Evolutionary conservation across 2,329 filamentous ascomycete species (phyloP).

Genomic region (Ascomycota sp.): DNA sequence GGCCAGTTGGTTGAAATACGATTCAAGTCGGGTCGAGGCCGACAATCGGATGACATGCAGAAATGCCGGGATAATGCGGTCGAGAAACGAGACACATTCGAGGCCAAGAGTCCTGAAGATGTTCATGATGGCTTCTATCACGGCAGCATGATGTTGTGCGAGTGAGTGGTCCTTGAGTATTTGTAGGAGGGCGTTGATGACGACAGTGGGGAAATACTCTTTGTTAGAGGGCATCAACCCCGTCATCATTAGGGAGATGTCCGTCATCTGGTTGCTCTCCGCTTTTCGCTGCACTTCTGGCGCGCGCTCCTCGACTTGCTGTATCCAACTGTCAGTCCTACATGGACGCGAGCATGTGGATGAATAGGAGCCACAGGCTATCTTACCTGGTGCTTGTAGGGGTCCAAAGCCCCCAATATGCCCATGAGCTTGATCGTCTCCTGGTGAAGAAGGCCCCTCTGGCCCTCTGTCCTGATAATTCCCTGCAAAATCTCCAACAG

Average conservation of each 20-base stretch:
- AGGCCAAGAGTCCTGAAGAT: conserved; percentile 93
- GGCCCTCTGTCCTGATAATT: conserved; percentile 78
- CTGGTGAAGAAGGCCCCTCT: conserved; percentile 64
- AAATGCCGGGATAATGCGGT: conserved; percentile 87
- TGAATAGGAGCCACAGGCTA: too few species aligned
- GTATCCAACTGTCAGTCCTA: conserved; percentile 2
- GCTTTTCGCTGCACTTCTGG: conserved; percentile 56
- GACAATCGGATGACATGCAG: conserved; percentile 73
- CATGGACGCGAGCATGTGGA: too few species aligned
- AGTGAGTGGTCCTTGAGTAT: conserved; percentile 84
- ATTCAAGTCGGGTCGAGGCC: conserved; percentile 59
- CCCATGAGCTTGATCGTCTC: conserved; percentile 95
- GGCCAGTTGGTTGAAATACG: conserved; percentile 93
- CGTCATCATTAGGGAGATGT: conserved; percentile 96
- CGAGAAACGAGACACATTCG: conserved; percentile 88
- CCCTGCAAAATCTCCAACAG: conserved; percentile 81
- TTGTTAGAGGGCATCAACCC: conserved; percentile 91
- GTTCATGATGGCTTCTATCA: conserved; percentile 96
- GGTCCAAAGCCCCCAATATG: conserved; percentile 83
- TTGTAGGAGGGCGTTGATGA: conserved; percentile 84
- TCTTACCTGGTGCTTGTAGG: conserved; percentile 69
- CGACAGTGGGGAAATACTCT: conserved; percentile 94
- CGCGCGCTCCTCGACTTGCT: conserved; percentile 70
- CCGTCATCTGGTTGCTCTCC: conserved; percentile 51
- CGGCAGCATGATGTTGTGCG: conserved; percentile 73